A percentile compares a stretch with the other conserved stretches of the same genome.
Evolutionary conservation across 1,284 basidiomycete genomes (phyloP).

Genomic region (Melampsora americana): DNA sequence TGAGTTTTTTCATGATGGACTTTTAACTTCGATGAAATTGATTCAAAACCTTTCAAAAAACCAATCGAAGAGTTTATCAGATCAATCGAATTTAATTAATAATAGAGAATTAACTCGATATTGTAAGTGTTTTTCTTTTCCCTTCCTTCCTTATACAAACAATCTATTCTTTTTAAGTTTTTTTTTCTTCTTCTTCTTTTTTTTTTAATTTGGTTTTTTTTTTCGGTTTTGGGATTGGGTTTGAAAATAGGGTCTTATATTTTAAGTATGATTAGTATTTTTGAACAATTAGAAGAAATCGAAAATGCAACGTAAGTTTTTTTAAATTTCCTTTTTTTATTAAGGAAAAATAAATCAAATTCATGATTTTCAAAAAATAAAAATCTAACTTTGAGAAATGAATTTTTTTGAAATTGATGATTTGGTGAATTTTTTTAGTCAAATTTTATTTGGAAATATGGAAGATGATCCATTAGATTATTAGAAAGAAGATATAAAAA

Average conservation of each 20-base stretch:
- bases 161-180: background rate
- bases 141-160: too few relatives aligned
- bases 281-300: conserved; percentile 21
- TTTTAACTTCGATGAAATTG: conserved; percentile 24
- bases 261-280: conserved; percentile 24
- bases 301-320: conserved; percentile 29
- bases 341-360: too few relatives aligned
- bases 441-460: too few relatives aligned
- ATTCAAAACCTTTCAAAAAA: background rate
- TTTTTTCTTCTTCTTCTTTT: too few relatives aligned
- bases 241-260: conserved; percentile 35
- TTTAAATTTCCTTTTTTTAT: too few relatives aligned
- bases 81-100: conserved; percentile 11
- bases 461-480: too few relatives aligned
- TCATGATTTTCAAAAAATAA: too few relatives aligned
- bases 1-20: conserved; percentile 35
- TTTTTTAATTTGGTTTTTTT: background rate
- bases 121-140: conserved; percentile 13
- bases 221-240: too few relatives aligned
- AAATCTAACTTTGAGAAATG: too few relatives aligned
- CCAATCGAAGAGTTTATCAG: background rate
- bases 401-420: too few relatives aligned
- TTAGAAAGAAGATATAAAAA: too few relatives aligned
- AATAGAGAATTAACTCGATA: conserved; percentile 23
- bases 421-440: too few relatives aligned